phyloP scores from a whole-genome alignment of 768 basidiomycete species.

The Grammothele lineata region DNA sequence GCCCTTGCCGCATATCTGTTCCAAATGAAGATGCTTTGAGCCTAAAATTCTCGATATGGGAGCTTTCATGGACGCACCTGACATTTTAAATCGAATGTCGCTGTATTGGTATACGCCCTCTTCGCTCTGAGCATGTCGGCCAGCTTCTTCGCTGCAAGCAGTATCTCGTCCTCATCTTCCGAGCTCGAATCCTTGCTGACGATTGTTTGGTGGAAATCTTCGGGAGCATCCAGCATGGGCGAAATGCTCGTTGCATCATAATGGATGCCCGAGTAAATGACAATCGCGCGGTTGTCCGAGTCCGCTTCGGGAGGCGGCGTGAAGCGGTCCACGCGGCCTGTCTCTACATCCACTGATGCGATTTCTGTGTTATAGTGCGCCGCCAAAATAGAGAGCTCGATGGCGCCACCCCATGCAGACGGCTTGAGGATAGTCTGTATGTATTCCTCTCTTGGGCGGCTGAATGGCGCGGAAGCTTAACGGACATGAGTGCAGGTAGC shows the following conservation, averaged over 20 bases:
- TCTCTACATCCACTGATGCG: slow-evolving; percentile 86
- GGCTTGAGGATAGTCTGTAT: slow-evolving; percentile 77
- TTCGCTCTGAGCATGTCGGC: slow-evolving; percentile 68
- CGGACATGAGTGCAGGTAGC: neutral
- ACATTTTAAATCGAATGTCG: slow-evolving; percentile 88
- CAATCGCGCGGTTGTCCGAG: slow-evolving; percentile 41
- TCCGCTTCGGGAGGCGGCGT: slow-evolving; percentile 44
- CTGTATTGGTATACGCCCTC: slow-evolving; percentile 87
- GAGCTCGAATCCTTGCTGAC: slow-evolving; percentile 28
- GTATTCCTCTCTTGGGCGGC: slow-evolving; percentile 61
- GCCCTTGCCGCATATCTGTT: slow-evolving; percentile 76
- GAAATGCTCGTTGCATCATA: slow-evolving; percentile 90
- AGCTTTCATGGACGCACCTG: slow-evolving; percentile 45
- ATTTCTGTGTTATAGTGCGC: slow-evolving; percentile 83
- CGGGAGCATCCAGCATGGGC: slow-evolving; percentile 68
- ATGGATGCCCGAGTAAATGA: slow-evolving; percentile 96
- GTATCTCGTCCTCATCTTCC: slow-evolving; percentile 47
- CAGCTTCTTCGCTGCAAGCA: slow-evolving; percentile 65
- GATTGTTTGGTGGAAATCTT: slow-evolving; percentile 84
- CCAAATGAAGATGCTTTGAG: slow-evolving; percentile 3
- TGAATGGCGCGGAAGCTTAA: slow-evolving; percentile 26
- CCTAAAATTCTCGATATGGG: neutral
- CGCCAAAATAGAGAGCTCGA: slow-evolving; percentile 85
- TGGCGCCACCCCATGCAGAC: slow-evolving; percentile 91
- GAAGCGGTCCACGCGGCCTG: slow-evolving; percentile 84